These are phyloP conservation scores for Apodospora peruviana DNA, from an alignment of 495 filamentous ascomycete genomes.

Conservation along the genomic window DNA sequence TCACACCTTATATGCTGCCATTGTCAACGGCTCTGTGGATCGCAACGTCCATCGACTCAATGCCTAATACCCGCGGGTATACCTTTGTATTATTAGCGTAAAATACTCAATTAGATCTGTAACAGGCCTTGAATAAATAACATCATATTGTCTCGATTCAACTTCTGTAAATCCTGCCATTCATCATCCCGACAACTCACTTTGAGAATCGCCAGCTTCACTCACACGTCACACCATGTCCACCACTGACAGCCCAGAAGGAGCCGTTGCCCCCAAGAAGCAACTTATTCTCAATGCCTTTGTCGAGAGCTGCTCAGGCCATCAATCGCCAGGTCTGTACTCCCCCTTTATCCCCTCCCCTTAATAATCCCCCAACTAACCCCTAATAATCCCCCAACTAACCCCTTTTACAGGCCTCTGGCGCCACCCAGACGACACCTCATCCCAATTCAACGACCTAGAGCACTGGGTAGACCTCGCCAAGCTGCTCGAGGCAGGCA, in stretches of 20 bases:
- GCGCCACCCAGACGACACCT: constrained; percentile 51
- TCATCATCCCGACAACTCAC: no score
- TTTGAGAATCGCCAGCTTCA: no score
- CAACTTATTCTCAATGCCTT: constrained; percentile 62
- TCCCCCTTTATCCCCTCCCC: background rate
- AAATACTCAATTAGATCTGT: no score
- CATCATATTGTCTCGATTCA: no score
- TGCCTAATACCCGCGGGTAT: no score
- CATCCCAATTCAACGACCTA: constrained; percentile 45
- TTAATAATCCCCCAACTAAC: background rate
- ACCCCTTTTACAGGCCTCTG: constrained; percentile 47
- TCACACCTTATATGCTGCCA: no score
- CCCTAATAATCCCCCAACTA: background rate
- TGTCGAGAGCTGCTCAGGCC: constrained; percentile 54
- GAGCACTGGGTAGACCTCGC: constrained; percentile 53
- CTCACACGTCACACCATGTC: background rate
- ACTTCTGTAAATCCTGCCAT: no score
- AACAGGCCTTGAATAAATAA: no score
- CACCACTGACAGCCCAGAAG: background rate
- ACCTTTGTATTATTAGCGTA: no score
- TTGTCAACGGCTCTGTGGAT: no score
- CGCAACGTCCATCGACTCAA: no score
- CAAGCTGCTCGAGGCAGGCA: constrained; percentile 52
- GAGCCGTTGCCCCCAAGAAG: constrained; percentile 30
- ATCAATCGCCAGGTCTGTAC: constrained; percentile 44